Base-by-base conservation (phyloP, 176 grass and related monocot genomes). In the Bolboschoenus planiculmis region DNA sequence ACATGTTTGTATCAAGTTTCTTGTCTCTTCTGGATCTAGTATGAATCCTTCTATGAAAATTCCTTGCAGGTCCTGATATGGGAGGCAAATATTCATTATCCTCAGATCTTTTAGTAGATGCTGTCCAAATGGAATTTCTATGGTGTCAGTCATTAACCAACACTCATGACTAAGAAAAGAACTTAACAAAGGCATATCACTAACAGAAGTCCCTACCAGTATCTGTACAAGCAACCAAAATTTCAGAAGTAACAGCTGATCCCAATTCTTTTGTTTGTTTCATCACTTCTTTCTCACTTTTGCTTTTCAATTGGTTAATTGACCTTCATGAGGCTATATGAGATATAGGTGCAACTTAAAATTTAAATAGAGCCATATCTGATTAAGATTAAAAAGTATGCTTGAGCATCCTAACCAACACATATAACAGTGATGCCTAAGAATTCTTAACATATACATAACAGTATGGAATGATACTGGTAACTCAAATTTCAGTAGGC, bases 1-100 rank as follows among this genome's bases (percentile, higher is more conserved):
- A 99, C 61, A 99, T 67, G 55, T 85, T 42, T 37, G 91, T 93
- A 48, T 91, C 84, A 85, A 99, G 61, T 50, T 90, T 91, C 57
- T 92, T 81, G 75, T 86, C 86, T 18, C 16, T 47, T 71, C 89
- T 84, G 53, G 79, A 57, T 50, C 56, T 81, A 47, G 54, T 87
- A 56, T 67, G 2, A 34, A 53, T 85, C 63, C 53, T 80, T 85
- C 65, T 82, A 23, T 20, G 13, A 77, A 8, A 33, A 33, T 18
- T 77, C 46, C 47, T 33, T 9, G 26, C 46, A 33, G 23, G 7
- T 20, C 43, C 46, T 53, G 72, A 33, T 77, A 31, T 26, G 43
- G 26, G 43, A 53, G 2, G 14, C 5, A 6, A 31, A 30, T 10
- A 53, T 20, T 18, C 47, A 62, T 11, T 53, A 77, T 33, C 27